phyloP scores from a whole-genome alignment of 305 asterid genomes.

The Solanum hybrid region DNA sequence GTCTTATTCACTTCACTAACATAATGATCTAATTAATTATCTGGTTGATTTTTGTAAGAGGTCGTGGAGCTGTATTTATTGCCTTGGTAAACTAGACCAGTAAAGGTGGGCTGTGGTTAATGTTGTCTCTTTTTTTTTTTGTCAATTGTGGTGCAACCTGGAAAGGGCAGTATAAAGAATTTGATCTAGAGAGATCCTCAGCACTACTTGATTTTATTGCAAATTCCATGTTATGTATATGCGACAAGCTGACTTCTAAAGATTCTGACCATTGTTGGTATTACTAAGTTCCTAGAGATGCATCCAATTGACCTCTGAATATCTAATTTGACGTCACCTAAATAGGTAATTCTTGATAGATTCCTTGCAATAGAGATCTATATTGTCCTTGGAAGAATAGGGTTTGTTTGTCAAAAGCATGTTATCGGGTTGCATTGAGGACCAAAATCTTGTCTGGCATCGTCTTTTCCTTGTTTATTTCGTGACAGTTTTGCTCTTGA shows the following conservation, averaged over 20 bases:
- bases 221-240: background rate
- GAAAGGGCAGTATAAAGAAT: background rate
- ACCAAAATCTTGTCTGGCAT: background rate
- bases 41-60: background rate
- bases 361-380: background rate
- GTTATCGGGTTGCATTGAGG: background rate
- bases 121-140: background rate
- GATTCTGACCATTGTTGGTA: background rate
- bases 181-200: background rate
- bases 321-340: background rate
- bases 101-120: background rate
- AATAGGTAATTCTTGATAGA: background rate
- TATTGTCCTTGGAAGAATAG: background rate
- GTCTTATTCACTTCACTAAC: background rate
- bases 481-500: background rate
- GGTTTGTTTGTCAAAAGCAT: background rate
- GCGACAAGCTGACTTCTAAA: background rate
- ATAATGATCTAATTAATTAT: background rate
- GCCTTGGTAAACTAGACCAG: background rate
- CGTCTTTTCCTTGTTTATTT: background rate
- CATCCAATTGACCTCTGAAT: background rate
- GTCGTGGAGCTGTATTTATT: background rate
- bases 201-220: background rate
- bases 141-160: background rate
- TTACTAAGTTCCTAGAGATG: background rate